phyloP scores from a whole-genome alignment of 306 rosid genomes.

The Abrus pulchellus region DNA sequence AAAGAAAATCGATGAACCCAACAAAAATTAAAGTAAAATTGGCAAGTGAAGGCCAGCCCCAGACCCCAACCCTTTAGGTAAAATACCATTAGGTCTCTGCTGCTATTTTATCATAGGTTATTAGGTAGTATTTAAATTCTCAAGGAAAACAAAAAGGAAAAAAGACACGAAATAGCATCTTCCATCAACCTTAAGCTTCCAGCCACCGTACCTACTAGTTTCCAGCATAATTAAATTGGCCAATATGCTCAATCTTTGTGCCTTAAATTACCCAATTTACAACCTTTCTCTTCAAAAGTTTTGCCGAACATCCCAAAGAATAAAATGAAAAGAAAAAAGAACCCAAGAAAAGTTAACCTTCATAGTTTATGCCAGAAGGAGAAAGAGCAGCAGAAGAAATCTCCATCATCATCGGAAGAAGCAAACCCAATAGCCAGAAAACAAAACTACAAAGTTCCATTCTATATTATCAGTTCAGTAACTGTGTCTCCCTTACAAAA shows the following conservation, averaged over 20 bases:
- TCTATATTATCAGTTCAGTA: constrained; percentile 43
- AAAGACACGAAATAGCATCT: constrained; percentile 14
- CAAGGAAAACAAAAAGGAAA: constrained; percentile 16
- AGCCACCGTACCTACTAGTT: constrained; percentile 18
- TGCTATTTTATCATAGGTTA: constrained; percentile 23
- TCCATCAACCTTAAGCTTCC: constrained; percentile 34
- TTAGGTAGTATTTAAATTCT: constrained; percentile 29
- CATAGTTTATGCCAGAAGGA: constrained; percentile 95
- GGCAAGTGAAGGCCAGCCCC: not conserved
- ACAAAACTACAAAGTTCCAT: constrained; percentile 59
- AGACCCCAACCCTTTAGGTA: not conserved
- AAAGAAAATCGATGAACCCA: constrained; percentile 4
- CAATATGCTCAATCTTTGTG: constrained; percentile 18
- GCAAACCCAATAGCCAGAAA: constrained; percentile 62
- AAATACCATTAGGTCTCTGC: constrained; percentile 20
- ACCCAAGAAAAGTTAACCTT: constrained; percentile 65
- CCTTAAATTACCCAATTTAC: constrained; percentile 37
- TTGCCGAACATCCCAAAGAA: constrained; percentile 30
- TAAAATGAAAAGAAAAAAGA: not conserved
- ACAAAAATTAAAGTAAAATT: not conserved
- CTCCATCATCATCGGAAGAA: constrained; percentile 64
- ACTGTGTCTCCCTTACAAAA: constrained; percentile 46
- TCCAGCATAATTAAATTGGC: constrained; percentile 37
- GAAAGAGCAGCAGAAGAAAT: constrained; percentile 86
- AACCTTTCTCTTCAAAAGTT: constrained; percentile 33